Conservation (phyloP, 2,329 filamentous ascomycete genomes). For the Colletotrichum sansevieriae region DNA sequence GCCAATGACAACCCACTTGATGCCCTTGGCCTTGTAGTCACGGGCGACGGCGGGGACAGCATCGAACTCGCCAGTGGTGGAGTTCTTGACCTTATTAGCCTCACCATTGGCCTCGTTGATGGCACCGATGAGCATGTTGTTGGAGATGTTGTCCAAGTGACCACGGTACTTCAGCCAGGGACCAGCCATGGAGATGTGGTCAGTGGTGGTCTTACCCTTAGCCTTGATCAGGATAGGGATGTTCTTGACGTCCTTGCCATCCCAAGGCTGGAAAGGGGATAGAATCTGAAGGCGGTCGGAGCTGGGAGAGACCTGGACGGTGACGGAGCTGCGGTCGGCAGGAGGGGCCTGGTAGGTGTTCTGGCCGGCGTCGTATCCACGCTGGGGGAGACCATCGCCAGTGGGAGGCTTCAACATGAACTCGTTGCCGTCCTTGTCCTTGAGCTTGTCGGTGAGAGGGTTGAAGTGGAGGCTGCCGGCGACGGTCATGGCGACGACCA, state of each 20-base stretch:
- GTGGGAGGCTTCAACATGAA: conserved; percentile 87
- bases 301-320: conserved; percentile 85
- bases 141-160: conserved; percentile 99
- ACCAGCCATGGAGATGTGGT: conserved; percentile 97
- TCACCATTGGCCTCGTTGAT: conserved; percentile 96
- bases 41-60: conserved; percentile 94
- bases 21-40: conserved; percentile 97
- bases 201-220: conserved; percentile 95
- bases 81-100: conserved; percentile 98
- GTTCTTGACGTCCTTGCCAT: conserved; percentile 88
- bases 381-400: conserved; percentile 82
- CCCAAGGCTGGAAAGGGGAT: conserved; percentile 86
- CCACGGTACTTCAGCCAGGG: conserved; percentile 99
- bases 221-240: conserved; percentile 97
- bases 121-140: conserved; percentile 99
- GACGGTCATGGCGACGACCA: conserved; percentile 88
- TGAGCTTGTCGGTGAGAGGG: conserved; percentile 90
- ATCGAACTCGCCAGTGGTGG: conserved; percentile 84
- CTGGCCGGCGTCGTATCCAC: conserved; percentile 90
- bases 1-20: conserved; percentile 97
- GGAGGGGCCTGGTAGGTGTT: conserved; percentile 98
- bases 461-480: conserved; percentile 93
- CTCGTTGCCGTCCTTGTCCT: conserved; percentile 96
- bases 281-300: conserved; percentile 97
- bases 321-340: conserved; percentile 77